Evolutionary conservation across 1,284 basidiomycete species (phyloP), one percentile per base, ranked within the genome.

Genomic region (Stereum hirsutum): DNA sequence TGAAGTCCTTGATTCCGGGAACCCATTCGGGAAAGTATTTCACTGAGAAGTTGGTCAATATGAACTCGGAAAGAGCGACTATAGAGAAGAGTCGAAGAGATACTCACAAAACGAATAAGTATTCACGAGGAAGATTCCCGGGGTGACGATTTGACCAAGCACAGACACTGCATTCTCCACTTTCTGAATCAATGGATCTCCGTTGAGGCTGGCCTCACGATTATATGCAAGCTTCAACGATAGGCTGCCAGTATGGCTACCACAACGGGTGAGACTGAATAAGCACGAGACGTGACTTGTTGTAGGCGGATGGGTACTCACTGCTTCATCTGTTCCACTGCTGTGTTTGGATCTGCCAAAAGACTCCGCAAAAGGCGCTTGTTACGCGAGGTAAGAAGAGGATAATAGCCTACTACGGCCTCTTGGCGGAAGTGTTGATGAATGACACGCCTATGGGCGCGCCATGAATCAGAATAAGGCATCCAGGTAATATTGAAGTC

Each of bases 151-250:
- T n/a, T n/a, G n/a, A n/a, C n/a, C n/a, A n/a, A n/a, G n/a, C n/a
- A n/a, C n/a, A n/a, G n/a, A n/a, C n/a, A n/a, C n/a, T 4, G 52
- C 52, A 31, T 49, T 46, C 43, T 54, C 49, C 2, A 52, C 57
- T 26, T 52, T 46, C 3, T 39, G 37, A 23, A 59, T 47, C 23
- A 51, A 55, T 25, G 49, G 47, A 43, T 57, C 57, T 32, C 56
- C 45, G 23, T 43, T 32, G 20, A 39, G 43, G 19, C 48, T 39
- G 25, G 57, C 45, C 24, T 54, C 47, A 24, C 56, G 51, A 15
- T 54, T 56, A 37, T 59, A 59, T 2, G 53, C 46, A 24, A 55
- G 49, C 5, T 44, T 41, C 42, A 59, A 51, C n/a, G 56, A 56
- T 27, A 51, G 43, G 27, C 44, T 43, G 17, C 52, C 52, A 3